Evolutionary conservation across 2,329 filamentous ascomycete genomes (phyloP), one percentile per base, ranked within the genome.

Genomic region (Fusarium illudens): DNA sequence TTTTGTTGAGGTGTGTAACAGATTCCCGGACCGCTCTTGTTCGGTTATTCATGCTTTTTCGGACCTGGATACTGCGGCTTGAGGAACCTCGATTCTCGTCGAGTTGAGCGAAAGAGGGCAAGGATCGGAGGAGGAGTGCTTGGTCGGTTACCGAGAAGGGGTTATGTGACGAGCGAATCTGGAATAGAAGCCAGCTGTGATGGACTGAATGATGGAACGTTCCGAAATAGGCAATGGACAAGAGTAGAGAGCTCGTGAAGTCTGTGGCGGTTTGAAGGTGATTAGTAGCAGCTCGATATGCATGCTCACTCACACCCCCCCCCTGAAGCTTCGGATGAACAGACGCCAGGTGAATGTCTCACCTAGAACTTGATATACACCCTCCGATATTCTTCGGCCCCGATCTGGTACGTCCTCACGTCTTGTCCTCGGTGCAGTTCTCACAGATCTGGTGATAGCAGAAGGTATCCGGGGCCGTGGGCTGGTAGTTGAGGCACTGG

Each of bases 401-500:
- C 22, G n/a, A 56, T 22, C n/a, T 27, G 30, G 25, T 53, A 13
- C 25, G 17, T 19, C 39, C 12, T 55, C 53, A 66, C 10, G 20
- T 50, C 8, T 33, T 33, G 55, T 71, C 64, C 11, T 78, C 62
- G 44, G 75, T 76, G 62, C 84, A 86, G 4, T 68, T 70, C 36
- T 76, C 73, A 70, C 84, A 87, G 52, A 84, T 80, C n/a, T 76
- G 74, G 61, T 87, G 85, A 64, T 84, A 84, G 73, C 84, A 87
- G 44, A 85, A 82, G 2, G 82, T 83, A 64, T 86, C 81, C 10
- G 83, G 82, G 62, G 82, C 81, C 12, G 78, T 79, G 55, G 76
- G 78, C 79, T 82, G 80, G 55, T 76, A 79, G 62, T 84, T 81
- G 32, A 79, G 74, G 67, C 84, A 86, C 76, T 78, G 82, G 20